These are phyloP conservation scores for Fusarium xylarioides DNA, from an alignment of 2,329 filamentous ascomycete genomes.

Conservation along the genomic window DNA sequence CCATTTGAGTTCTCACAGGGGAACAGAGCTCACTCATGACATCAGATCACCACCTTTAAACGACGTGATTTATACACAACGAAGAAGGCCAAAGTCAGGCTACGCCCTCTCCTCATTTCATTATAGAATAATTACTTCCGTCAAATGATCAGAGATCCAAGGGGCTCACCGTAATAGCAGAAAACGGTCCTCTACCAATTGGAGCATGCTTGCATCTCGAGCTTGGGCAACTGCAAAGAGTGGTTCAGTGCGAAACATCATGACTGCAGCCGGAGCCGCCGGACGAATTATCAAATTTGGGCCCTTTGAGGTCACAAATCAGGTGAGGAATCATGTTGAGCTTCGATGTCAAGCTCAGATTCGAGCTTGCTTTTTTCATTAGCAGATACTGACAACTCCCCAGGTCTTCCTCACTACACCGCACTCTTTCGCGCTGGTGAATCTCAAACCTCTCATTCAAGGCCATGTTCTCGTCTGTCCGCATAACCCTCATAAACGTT, in stretches of 20 bases:
- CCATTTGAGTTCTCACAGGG: slow-evolving; percentile 6
- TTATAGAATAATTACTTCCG: neutral
- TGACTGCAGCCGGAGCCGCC: slow-evolving; percentile 43
- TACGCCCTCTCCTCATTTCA: neutral
- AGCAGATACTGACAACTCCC: neutral
- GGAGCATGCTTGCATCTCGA: slow-evolving; percentile 37
- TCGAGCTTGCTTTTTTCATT: neutral
- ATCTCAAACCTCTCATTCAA: slow-evolving; percentile 92
- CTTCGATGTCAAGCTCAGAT: neutral
- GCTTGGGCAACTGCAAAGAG: slow-evolving; percentile 17
- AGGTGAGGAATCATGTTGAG: slow-evolving; percentile 58
- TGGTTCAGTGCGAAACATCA: slow-evolving; percentile 36
- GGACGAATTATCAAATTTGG: slow-evolving; percentile 70
- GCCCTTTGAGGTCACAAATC: slow-evolving; percentile 77
- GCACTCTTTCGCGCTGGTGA: slow-evolving; percentile 87
- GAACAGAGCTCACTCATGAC: slow-evolving; percentile 30
- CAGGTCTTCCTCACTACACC: slow-evolving; percentile 88
- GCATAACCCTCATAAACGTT: slow-evolving; percentile 70
- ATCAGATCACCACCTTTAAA: slow-evolving; percentile 31
- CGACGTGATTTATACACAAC: neutral
- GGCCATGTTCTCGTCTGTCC: slow-evolving; percentile 95
- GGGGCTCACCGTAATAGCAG: neutral
- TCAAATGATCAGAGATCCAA: neutral
- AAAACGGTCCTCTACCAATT: neutral
- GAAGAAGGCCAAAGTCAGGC: neutral